Evolutionary conservation across 2,329 filamentous ascomycete genomes (phyloP), one percentile per base, ranked within the genome.

Genomic region (Moelleriella libera): DNA sequence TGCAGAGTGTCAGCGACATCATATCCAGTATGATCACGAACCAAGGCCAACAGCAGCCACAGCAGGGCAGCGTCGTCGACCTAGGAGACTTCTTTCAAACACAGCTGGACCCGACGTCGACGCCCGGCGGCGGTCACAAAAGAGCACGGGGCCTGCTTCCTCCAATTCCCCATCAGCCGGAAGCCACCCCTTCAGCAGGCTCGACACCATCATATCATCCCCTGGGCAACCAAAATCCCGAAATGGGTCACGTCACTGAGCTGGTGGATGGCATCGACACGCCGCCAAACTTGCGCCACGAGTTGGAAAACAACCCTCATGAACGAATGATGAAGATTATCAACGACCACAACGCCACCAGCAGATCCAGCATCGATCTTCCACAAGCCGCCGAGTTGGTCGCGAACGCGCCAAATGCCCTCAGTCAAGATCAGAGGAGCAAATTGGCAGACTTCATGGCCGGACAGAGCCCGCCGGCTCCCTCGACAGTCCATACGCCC

Each of bases 1-100:
- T 78, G 1, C 80, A 86, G 58, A 90, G 86, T 50, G 76, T 97
- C 41, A 81, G 85, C 48, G 89, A 94, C 55, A 83, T 95, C 59
- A 85, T 97, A 59, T 80, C 82, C 5, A 83, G 80, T 53, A 78
- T 85, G 49, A 82, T 92, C 49, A 78, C 83, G 34, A 70, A 64
- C 37, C 71, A 75, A 56, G 70, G 63, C 39, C 67, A 68, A 48
- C 63, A 65, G 50, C 52, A 62, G 30, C 56, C 74, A 42, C 69
- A 68, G 5, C 71, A 74, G 49, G 76, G 76, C 30, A 79, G 67
- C 48, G 74, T 83, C 6, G 75, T 82, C 34, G 77, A 82, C 50
- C 65, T 82, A 11, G 75, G 75, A 44, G 79, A 82, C 48, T 73
- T 77, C 52, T 66, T 76, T 42, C 71, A 74, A 45, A 64, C 69